Conservation (phyloP, 169 alveolate species). For the Plasmodium inui region DNA sequence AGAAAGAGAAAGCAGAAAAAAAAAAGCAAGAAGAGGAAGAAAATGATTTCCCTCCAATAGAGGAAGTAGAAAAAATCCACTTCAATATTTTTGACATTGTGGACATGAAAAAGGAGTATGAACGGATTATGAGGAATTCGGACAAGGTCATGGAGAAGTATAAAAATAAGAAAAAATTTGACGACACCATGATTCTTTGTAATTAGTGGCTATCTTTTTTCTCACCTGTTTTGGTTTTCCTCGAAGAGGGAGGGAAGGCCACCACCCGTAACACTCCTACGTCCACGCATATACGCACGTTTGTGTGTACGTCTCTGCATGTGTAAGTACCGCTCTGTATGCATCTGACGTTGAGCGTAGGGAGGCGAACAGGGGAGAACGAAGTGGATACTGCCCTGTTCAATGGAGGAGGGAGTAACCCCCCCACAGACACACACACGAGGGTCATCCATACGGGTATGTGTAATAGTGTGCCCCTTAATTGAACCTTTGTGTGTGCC, state of each 20-base stretch:
- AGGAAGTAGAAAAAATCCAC: slow-evolving; percentile 48
- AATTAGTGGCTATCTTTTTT: slow-evolving; percentile 8
- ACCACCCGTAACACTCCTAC: background rate
- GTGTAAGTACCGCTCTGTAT: background rate
- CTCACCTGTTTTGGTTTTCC: background rate
- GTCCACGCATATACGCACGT: background rate
- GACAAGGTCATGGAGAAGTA: slow-evolving; percentile 57
- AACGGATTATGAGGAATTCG: slow-evolving; percentile 51
- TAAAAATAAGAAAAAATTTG: slow-evolving; percentile 61
- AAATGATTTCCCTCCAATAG: slow-evolving; percentile 25
- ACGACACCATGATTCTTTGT: slow-evolving; percentile 30
- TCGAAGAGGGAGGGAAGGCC: background rate
- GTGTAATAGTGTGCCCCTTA: background rate
- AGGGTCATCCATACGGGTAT: background rate
- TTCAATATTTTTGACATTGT: slow-evolving; percentile 66
- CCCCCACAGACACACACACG: background rate
- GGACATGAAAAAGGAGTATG: slow-evolving; percentile 51
- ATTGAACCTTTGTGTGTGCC: background rate
- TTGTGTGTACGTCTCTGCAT: no score
- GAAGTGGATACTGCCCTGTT: background rate
- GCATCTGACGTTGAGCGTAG: background rate
- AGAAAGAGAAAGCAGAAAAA: slow-evolving; percentile 37
- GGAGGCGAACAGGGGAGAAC: background rate
- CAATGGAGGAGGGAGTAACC: background rate
- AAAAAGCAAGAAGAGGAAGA: slow-evolving; percentile 59